Conservation (phyloP, 2,329 filamentous ascomycete species). For the Ploettnerulaceae sp. region DNA sequence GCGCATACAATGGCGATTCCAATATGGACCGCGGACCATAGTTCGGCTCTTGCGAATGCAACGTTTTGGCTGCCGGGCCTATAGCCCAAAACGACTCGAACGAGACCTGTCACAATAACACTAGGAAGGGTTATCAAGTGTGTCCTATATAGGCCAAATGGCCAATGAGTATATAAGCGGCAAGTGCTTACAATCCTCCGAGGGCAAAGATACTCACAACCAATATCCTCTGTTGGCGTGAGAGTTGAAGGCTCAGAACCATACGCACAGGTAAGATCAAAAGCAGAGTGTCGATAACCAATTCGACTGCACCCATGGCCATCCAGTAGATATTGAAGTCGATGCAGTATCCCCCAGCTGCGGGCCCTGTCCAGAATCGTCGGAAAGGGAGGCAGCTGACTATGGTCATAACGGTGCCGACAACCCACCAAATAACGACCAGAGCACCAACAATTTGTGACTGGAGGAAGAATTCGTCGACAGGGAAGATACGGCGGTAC, state of each 20-base stretch:
- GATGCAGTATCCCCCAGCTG: slow-evolving; percentile 2
- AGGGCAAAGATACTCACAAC: slow-evolving; percentile 4
- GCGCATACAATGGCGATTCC: slow-evolving; percentile 3
- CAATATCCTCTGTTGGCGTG: slow-evolving; percentile 4
- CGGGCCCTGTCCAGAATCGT: background rate
- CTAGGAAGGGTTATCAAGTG: background rate
- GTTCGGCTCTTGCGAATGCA: slow-evolving; percentile 2
- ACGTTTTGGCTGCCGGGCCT: slow-evolving; percentile 6
- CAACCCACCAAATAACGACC: slow-evolving; percentile 4
- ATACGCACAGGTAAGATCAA: slow-evolving; percentile 1
- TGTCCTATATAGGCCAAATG: background rate
- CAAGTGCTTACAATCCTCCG: slow-evolving; percentile 2
- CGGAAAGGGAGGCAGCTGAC: slow-evolving; percentile 2
- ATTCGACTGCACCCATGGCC: slow-evolving; percentile 1
- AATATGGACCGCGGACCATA: slow-evolving; percentile 6
- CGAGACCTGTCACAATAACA: slow-evolving; percentile 3
- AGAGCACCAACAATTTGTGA: slow-evolving; percentile 2
- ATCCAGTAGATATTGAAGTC: slow-evolving; percentile 9
- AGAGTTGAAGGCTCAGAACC: background rate
- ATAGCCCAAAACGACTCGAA: slow-evolving; percentile 5
- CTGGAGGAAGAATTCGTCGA: slow-evolving; percentile 2
- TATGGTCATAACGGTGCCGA: slow-evolving; percentile 2
- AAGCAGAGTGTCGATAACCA: slow-evolving; percentile 3
- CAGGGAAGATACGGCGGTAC: slow-evolving; percentile 2
- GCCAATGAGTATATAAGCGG: background rate